Evolutionary conservation across 108 stramenopile genomes (phyloP).

Genomic region (Skeletonema menzelii): DNA sequence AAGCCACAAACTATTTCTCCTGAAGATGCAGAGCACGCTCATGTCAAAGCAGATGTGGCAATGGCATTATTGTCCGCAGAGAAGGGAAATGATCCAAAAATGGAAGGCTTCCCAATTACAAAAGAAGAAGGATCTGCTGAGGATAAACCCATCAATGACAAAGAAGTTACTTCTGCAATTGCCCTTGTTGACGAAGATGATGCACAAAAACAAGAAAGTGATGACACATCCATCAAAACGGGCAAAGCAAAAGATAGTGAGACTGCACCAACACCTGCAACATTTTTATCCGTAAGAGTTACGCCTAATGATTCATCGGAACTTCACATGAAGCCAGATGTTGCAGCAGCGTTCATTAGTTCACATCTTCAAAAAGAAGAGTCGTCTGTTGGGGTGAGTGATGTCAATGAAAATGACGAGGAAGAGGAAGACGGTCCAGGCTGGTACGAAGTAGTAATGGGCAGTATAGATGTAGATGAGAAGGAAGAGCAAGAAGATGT

Average conservation of each 20-base stretch:
- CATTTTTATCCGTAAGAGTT: background rate
- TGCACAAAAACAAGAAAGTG: background rate
- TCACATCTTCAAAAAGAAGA: constrained; percentile 5
- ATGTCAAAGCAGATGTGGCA: constrained; percentile 32
- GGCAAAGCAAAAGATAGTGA: background rate
- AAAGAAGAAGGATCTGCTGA: background rate
- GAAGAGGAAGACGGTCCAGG: constrained; percentile 14
- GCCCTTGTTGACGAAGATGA: background rate
- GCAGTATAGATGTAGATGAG: background rate
- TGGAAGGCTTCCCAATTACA: background rate
- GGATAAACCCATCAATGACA: background rate
- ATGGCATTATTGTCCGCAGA: constrained; percentile 19
- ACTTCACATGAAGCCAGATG: constrained; percentile 36
- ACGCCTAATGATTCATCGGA: constrained; percentile 14
- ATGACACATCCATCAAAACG: background rate
- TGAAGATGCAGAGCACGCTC: constrained; percentile 3
- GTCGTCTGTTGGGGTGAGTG: background rate
- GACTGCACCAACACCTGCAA: background rate
- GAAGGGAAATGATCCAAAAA: background rate
- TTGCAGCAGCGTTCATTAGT: constrained; percentile 11
- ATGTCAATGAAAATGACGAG: constrained; percentile 7
- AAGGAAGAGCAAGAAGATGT: background rate
- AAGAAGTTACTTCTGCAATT: background rate
- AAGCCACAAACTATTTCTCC: background rate
- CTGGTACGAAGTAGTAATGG: constrained; percentile 37